phyloP scores from a whole-genome alignment of 805 yeast species.

The Lipomyces yamadae region DNA sequence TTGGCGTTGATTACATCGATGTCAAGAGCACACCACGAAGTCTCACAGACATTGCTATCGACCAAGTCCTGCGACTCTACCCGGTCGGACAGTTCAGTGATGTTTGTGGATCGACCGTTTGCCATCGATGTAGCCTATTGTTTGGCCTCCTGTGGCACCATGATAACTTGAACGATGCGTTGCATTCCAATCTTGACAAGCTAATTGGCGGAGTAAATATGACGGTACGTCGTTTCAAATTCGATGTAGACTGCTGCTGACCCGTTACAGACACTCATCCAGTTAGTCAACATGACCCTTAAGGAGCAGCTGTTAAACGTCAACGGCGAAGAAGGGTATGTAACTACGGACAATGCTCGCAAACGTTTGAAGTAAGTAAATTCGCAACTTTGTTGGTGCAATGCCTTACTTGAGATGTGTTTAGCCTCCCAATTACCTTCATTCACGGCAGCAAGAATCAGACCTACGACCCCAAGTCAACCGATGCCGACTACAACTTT shows the following conservation, averaged over 20 bases:
- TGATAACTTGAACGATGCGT: neutral
- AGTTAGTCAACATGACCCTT: neutral
- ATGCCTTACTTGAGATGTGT: neutral
- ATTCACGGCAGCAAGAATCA: neutral
- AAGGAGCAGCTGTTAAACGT: neutral
- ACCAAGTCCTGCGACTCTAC: neutral
- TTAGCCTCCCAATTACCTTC: neutral
- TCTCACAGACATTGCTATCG: neutral
- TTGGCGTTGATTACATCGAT: neutral
- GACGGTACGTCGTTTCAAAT: neutral
- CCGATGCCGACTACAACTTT: neutral
- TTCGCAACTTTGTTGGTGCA: neutral
- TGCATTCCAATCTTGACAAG: conserved; percentile 1
- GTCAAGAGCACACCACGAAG: neutral
- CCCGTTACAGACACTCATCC: neutral
- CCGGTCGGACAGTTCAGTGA: neutral
- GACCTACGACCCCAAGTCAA: neutral
- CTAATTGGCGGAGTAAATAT: neutral
- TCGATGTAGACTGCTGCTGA: neutral
- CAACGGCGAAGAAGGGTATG: neutral
- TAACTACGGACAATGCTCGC: neutral
- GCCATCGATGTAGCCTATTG: neutral
- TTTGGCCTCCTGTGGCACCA: neutral
- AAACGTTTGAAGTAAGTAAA: neutral
- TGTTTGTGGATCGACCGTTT: neutral